Base-by-base conservation (phyloP, 805 yeast species). In the Deakozyma indianensis region DNA sequence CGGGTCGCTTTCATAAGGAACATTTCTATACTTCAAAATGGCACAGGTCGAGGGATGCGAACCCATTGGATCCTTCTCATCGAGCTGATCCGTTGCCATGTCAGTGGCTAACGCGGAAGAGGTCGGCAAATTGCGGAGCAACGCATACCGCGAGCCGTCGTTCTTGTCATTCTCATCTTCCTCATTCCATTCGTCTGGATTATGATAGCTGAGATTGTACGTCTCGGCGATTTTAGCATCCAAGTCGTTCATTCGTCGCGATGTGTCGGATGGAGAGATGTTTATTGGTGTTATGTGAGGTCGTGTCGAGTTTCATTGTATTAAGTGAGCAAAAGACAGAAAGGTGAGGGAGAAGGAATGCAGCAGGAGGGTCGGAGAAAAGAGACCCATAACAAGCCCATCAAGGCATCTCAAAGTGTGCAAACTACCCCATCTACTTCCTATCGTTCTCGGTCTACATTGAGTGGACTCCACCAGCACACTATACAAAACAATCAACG, bases 41-140 rank as follows among this genome's bases (percentile, higher is more conserved):
- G 68, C 62, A 41, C 69, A 53, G 5, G 77, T 63, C 2, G 74
- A 67, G 22, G 62, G 64, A n/a, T 69, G 66, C 23, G 70, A 69
- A 3, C 78, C 79, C 48, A 80, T 59, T 1, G 85, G 83, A 52
- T 80, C 86, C 3, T 60, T 54, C 25, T 71, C 73, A 42, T 66
- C 69, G 7, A 7, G 5, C 18, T 7, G 11, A 9, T 32, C 18
- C 7, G 14, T 14, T 9, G 14, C 14, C 28, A 25, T 9, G 18
- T n/a, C 38, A 5, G 20, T n/a, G 4, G 38, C 7, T 5, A 32
- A 5, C 7, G 18, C 18, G 38, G 38, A 14, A 14, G 38, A 11
- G 38, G 18, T 9, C 20, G 38, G 18, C 11, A 32, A 11, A 11
- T 9, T n/a, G 38, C 38, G 38, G 20, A 32, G 16, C 18, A 32